Percentiles rank a stretch among this genome's conserved stretches.
Evolutionary conservation across 768 basidiomycete genomes (phyloP).

Genomic region (Sporobolomyces pararoseus): DNA sequence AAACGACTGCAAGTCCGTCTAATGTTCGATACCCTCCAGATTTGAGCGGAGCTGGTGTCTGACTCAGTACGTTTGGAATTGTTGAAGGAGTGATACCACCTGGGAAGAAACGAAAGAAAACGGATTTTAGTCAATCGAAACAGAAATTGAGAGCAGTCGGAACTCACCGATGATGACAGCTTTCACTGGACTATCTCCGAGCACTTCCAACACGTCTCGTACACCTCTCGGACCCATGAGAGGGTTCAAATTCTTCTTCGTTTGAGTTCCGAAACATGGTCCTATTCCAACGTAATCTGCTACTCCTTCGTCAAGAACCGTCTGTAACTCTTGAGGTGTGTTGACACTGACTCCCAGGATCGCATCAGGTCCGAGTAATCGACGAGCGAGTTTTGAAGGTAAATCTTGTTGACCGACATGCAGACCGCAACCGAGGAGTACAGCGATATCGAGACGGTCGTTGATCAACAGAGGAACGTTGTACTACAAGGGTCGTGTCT

Average conservation of each 20-base stretch:
- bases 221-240: conserved; percentile 70
- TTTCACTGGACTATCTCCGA: conserved; percentile 64
- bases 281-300: conserved; percentile 88
- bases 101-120: conserved; percentile 46
- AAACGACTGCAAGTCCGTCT: conserved; percentile 83
- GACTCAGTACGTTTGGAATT: conserved; percentile 69
- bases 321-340: conserved; percentile 61
- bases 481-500: conserved; percentile 54
- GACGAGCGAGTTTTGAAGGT: conserved; percentile 60
- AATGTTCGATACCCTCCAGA: conserved; percentile 52
- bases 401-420: conserved; percentile 89
- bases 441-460: conserved; percentile 68
- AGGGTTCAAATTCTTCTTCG: conserved; percentile 66
- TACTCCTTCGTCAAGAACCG: conserved; percentile 60
- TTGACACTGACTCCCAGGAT: conserved; percentile 81
- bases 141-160: not conserved
- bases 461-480: conserved; percentile 80
- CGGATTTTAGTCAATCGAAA: not conserved
- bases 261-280: conserved; percentile 72
- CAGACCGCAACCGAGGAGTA: conserved; percentile 58
- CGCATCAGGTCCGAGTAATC: conserved; percentile 66
- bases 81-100: conserved; percentile 83
- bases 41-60: conserved; percentile 51
- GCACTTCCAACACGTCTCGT: conserved; percentile 61
- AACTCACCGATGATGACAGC: conserved; percentile 78